Conservation (phyloP, 2,329 filamentous ascomycete species). For the Leptoxyphium fumago region DNA sequence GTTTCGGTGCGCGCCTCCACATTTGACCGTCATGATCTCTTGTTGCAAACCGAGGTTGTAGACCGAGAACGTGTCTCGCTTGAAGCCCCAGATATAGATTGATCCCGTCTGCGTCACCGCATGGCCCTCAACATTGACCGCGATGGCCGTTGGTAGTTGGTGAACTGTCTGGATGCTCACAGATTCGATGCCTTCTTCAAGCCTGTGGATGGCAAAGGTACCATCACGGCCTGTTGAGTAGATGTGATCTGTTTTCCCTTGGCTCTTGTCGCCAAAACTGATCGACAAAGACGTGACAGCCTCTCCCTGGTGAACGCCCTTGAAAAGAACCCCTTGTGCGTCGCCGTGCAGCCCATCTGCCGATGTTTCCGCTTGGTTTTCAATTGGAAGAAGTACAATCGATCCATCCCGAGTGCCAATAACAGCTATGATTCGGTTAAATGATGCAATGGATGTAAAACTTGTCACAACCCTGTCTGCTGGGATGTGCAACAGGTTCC, state of each 20-base stretch:
- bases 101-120: constrained; percentile 41
- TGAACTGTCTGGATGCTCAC: constrained; percentile 44
- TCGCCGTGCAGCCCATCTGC: no score
- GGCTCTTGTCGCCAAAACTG: constrained; percentile 3
- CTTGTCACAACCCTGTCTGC: constrained; percentile 31
- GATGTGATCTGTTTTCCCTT: constrained; percentile 30
- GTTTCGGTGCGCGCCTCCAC: constrained; percentile 69
- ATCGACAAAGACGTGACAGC: constrained; percentile 52
- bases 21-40: constrained; percentile 59
- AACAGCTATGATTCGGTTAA: constrained; percentile 10
- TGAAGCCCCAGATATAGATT: constrained; percentile 68
- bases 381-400: constrained; percentile 21
- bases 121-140: constrained; percentile 60
- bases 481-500: constrained; percentile 11
- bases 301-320: constrained; percentile 36
- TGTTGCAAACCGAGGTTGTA: constrained; percentile 62
- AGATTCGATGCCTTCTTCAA: constrained; percentile 14
- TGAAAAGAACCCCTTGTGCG: neutral
- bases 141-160: constrained; percentile 53
- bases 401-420: constrained; percentile 43
- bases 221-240: constrained; percentile 67
- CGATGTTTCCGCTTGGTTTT: neutral
- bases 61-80: constrained; percentile 61
- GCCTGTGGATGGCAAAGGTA: constrained; percentile 49
- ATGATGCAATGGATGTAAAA: constrained; percentile 19